Percentiles rank a stretch among this genome's conserved stretches.
Conservation (phyloP, 2,329 filamentous ascomycete genomes). For the Xylariaceae sp. region DNA sequence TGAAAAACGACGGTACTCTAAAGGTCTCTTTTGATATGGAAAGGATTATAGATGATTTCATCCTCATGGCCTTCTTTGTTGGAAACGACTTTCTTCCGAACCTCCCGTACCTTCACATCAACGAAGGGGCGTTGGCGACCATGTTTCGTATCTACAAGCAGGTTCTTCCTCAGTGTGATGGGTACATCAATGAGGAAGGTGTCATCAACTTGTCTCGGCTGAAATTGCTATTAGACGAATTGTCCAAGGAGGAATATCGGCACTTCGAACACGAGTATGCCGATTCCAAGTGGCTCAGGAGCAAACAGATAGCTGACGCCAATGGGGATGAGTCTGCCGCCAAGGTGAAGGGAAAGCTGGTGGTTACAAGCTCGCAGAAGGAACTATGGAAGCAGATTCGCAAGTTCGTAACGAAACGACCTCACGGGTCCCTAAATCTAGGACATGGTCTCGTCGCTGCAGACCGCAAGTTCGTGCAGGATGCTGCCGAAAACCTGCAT, state of each 20-base stretch:
- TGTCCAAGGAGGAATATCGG: conserved; percentile 88
- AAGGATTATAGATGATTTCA: conserved; percentile 97
- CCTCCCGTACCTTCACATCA: conserved; percentile 94
- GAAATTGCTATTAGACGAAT: conserved; percentile 77
- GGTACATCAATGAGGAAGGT: conserved; percentile 96
- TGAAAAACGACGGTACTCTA: conserved; percentile 75
- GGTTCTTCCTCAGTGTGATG: conserved; percentile 83
- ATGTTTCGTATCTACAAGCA: conserved; percentile 99
- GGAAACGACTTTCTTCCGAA: conserved; percentile 99
- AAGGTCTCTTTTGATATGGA: conserved; percentile 90
- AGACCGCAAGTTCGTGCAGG: conserved; percentile 92
- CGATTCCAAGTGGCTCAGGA: conserved; percentile 90
- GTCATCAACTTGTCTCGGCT: conserved; percentile 87
- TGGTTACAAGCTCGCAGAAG: conserved; percentile 81
- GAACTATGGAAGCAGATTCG: conserved; percentile 83
- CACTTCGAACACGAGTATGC: conserved; percentile 91
- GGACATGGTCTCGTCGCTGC: conserved; percentile 75
- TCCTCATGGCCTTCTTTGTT: conserved; percentile 99
- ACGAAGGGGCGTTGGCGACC: conserved; percentile 92
- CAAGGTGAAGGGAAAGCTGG: conserved; percentile 65
- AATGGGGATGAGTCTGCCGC: conserved; percentile 69
- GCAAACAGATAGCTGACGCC: conserved; percentile 77
- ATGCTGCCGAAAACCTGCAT: conserved; percentile 72
- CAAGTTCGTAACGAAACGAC: conserved; percentile 77
- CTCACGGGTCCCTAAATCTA: conserved; percentile 72